Percentiles rank a stretch among this genome's conserved stretches.
These are phyloP conservation scores for Bacidia rubella DNA, from an alignment of 495 filamentous ascomycete genomes.

Conservation along the genomic window DNA sequence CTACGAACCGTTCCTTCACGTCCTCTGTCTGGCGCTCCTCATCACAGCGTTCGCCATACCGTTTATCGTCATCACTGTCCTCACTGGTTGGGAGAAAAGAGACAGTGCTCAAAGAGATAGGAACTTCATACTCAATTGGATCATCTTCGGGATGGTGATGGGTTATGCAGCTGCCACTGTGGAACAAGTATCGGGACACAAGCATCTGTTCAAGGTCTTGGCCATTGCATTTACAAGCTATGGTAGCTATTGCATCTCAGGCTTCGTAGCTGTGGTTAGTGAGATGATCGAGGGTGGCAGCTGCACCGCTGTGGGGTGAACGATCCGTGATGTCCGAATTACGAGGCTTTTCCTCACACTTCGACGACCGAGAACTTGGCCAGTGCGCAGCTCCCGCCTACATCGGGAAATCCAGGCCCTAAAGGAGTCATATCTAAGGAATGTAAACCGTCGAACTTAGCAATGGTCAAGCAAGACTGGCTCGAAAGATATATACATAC, in stretches of 20 bases:
- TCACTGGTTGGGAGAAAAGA: background rate
- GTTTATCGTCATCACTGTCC: constrained; percentile 1
- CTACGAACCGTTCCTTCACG: constrained; percentile 1
- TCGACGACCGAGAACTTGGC: too few relatives aligned
- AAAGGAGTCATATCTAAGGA: too few relatives aligned
- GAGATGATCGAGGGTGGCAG: background rate
- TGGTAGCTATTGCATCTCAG: constrained; percentile 3
- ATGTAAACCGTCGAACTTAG: too few relatives aligned
- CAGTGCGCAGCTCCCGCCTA: too few relatives aligned
- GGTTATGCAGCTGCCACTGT: constrained; percentile 5
- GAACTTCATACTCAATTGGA: constrained; percentile 6
- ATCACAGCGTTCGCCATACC: constrained; percentile 3
- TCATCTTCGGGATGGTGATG: constrained; percentile 6
- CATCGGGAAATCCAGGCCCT: too few relatives aligned
- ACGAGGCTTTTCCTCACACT: too few relatives aligned
- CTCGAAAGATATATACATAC: too few relatives aligned
- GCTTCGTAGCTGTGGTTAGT: constrained; percentile 33
- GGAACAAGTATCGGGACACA: background rate
- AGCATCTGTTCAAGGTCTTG: background rate
- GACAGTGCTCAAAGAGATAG: background rate
- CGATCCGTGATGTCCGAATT: too few relatives aligned
- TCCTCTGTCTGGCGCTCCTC: background rate
- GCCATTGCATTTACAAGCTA: constrained; percentile 3
- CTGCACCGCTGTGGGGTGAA: background rate
- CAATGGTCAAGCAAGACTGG: too few relatives aligned